phyloP scores from a whole-genome alignment of 306 rosid species.

The Trifolium pratense region DNA sequence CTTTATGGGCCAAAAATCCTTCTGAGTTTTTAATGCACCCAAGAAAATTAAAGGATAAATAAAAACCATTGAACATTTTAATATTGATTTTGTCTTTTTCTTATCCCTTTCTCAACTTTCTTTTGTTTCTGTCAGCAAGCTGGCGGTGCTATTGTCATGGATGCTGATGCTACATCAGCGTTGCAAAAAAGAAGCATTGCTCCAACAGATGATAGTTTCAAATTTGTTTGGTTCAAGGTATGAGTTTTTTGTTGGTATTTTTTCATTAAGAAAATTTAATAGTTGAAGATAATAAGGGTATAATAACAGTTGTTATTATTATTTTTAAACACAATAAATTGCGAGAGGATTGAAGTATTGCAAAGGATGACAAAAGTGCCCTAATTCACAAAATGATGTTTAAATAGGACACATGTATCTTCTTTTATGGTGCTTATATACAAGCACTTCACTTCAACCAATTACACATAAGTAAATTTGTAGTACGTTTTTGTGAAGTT shows the following conservation, averaged over 20 bases:
- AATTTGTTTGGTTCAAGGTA: conserved; percentile 81
- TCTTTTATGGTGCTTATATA: conserved; percentile 3
- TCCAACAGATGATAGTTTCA: conserved; percentile 87
- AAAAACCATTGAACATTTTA: background rate
- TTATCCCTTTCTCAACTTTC: conserved; percentile 14
- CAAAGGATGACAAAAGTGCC: conserved; percentile 6
- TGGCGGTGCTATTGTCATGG: conserved; percentile 88
- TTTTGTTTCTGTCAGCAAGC: conserved; percentile 72
- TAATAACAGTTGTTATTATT: background rate
- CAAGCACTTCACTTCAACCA: conserved; percentile 8
- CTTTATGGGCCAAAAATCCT: conserved; percentile 26
- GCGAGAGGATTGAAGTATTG: background rate
- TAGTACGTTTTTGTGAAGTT: background rate
- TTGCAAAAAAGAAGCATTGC: conserved; percentile 71
- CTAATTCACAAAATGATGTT: background rate
- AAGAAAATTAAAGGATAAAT: background rate
- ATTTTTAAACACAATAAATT: background rate
- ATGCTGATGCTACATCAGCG: conserved; percentile 89
- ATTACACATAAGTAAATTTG: conserved; percentile 3
- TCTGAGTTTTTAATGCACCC: conserved; percentile 17
- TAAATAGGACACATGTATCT: background rate
- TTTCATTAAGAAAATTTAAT: conserved; percentile 6
- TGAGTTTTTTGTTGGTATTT: conserved; percentile 1
- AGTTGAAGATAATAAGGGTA: background rate
- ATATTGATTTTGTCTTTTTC: conserved; percentile 10